Conservation (phyloP, 345 rosid species). For the Draba incana region DNA sequence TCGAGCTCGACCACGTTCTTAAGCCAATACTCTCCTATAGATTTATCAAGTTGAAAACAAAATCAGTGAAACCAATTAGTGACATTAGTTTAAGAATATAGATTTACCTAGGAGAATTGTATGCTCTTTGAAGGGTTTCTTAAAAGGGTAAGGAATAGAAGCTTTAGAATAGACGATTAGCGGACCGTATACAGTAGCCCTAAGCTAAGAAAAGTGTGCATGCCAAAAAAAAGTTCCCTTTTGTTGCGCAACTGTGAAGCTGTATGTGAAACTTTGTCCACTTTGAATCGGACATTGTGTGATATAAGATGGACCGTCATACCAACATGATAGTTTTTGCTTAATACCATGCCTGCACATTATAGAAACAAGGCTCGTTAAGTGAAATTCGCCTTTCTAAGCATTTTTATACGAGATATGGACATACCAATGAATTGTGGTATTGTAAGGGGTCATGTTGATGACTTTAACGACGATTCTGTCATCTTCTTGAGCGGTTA, state of each 20-base stretch:
- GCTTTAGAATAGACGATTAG: conserved; percentile 69
- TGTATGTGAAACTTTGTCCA: conserved; percentile 72
- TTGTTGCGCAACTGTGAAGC: conserved; percentile 70
- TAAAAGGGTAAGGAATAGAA: conserved; percentile 74
- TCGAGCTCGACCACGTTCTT: conserved; percentile 66
- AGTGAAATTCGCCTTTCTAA: background rate
- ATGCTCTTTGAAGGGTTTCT: conserved; percentile 64
- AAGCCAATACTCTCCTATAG: conserved; percentile 84
- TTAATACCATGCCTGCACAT: conserved; percentile 79
- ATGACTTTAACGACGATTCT: conserved; percentile 64
- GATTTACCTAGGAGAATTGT: conserved; percentile 60
- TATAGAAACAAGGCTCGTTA: conserved; percentile 1
- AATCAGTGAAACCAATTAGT: conserved; percentile 18
- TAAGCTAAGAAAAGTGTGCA: conserved; percentile 90
- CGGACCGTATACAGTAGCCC: conserved; percentile 76
- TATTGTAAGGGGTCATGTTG: conserved; percentile 71
- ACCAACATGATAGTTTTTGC: conserved; percentile 85
- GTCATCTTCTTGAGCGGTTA: conserved; percentile 80
- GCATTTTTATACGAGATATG: no score
- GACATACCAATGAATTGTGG: conserved; percentile 77
- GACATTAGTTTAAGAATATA: background rate
- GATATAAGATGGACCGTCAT: conserved; percentile 85
- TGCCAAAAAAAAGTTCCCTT: conserved; percentile 88
- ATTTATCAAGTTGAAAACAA: conserved; percentile 7
- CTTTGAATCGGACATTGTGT: conserved; percentile 86